phyloP scores from a whole-genome alignment of 768 basidiomycete species.

The Kondoa malvinella region DNA sequence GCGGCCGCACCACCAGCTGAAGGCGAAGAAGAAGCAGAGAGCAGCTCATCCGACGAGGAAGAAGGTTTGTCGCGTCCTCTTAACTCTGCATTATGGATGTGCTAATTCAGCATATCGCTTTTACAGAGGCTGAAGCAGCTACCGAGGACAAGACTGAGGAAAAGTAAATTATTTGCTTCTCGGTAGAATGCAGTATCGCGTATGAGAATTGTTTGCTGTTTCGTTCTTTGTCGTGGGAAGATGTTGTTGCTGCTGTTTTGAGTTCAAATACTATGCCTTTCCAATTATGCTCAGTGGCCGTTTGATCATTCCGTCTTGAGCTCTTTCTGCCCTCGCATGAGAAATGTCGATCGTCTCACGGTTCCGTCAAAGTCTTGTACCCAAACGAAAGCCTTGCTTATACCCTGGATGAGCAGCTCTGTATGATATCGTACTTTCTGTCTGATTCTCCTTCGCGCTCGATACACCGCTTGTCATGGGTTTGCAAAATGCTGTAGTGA shows the following conservation, averaged over 20 bases:
- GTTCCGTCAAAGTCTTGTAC: no score
- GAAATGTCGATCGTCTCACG: no score
- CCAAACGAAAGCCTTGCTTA: no score
- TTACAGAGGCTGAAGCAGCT: no score
- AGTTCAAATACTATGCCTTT: neutral
- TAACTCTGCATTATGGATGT: no score
- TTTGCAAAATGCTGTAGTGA: neutral
- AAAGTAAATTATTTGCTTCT: neutral
- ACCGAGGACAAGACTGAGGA: neutral
- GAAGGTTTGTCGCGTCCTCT: neutral
- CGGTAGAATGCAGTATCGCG: neutral
- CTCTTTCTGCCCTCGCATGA: no score
- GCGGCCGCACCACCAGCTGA: neutral
- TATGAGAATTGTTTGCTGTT: neutral
- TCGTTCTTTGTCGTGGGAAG: neutral
- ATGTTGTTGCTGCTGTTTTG: neutral
- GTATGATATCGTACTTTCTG: no score
- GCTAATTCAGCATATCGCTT: no score
- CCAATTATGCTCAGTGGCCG: neutral
- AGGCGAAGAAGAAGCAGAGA: neutral
- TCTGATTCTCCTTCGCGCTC: no score
- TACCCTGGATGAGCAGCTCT: no score
- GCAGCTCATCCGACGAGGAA: neutral
- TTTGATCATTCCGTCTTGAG: no score
- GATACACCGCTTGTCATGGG: neutral